Evolutionary conservation across 176 grass and related monocot species (phyloP), one percentile per base, ranked within the genome.

Genomic region (Cymbopogon citratus): DNA sequence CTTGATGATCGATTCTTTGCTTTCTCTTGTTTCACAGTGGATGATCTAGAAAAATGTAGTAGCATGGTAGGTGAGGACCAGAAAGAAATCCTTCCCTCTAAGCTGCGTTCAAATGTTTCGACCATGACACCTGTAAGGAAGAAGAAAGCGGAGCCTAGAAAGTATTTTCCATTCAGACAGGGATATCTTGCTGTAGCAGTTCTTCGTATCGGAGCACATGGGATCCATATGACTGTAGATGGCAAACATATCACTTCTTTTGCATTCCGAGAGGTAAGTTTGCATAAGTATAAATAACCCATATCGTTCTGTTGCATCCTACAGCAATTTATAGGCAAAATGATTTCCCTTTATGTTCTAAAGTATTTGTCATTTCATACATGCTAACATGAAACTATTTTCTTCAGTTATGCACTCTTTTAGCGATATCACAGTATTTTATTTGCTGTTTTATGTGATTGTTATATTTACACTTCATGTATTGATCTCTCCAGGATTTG

Each of bases 231-330:
- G 91, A 99, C 93, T 34, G 91, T 99, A 79, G 97, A 99, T 38
- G 97, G 97, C 76, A 99, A 93, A 70, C 97, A 99, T 88, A 72
- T 92, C 66, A 96, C 91, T 73, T 99, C 97, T 8, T 99, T 99
- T 85, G 87, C 93, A 52, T 96, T 89, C 84, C 89, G 93, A 57
- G 85, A 95, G 91, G 97, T 95, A 88, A 71, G 73, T 75, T 49
- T 66, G 7, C 83, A 43, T 85, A 75, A 52, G 3, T 40, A 36
- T 83, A 71, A 74, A 5, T 41, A 66, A 48, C 77, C 35, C 3
- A 29, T 12, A 29, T 12, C 29, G 26, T 70, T 28, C 5, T 28
- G 31, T 72, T 80, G 27, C 29, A 7, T 83, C 26, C 64, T 82
- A 64, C 25, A 8, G 19, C 33, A 85, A 31, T 74, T 14, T 81